Base-by-base conservation (phyloP, 192 early-diverging fungal species). In the Phycomyces nitens region DNA sequence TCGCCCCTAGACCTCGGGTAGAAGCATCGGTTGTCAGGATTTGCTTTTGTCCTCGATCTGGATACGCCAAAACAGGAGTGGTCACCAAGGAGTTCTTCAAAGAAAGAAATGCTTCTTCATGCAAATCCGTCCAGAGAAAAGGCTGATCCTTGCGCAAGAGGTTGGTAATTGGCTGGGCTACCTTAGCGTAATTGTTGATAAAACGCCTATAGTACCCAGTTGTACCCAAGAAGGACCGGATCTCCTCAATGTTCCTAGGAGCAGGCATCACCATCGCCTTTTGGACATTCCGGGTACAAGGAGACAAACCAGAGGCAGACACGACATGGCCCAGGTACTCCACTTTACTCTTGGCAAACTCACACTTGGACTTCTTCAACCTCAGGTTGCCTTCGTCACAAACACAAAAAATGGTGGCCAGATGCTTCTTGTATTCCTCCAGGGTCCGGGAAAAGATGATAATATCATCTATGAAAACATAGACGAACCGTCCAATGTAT, bases 381-480 rank as follows among this genome's bases (percentile, higher is more conserved):
- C 43, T 60, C 23, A 60, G 16, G 14, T 60, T 60, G 26, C 22
- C 10, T 18, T 60, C 7, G 9, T 29, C 16, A 44, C 58, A 60
- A 2, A 1, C 54, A 49, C 43, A 4, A 12, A 82, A 58, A 2
- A 83, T 58, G 4, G 29, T 4, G 6, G n/a, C 5, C 0, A 76
- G 34, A 27, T 75, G 56, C 7, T 21, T 0, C 3, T 29, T 1
- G 14, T 78, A 69, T 21, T 72, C 61, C 20, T 71, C 60, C 0
- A 72, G 16, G 0, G 29, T 49, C 3, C 38, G 26, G 0, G 77
- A 79, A 20, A 70, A 77, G 1, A 77, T 42, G 5, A 64, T 23
- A 2, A 78, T 69, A 26, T 78, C 74, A 38, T 78, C 77, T 0
- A 78, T 42, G 20, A 65, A 77, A 0, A 79, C 64, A 20, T 65